Conservation (phyloP, 2,329 filamentous ascomycete genomes). For the Alternaria brassicae region DNA sequence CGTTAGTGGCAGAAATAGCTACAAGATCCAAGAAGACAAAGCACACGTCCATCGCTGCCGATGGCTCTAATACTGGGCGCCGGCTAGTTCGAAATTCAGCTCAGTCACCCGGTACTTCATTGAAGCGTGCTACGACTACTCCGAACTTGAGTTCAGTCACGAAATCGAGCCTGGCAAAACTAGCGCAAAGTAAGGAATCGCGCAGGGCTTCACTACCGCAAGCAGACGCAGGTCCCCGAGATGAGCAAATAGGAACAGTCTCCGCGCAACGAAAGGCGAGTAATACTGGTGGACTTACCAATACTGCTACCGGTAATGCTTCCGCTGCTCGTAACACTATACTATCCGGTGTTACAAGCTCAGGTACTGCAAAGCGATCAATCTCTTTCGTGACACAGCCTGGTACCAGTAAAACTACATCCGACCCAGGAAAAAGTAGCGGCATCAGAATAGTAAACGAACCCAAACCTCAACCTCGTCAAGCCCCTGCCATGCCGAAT, state of each 20-base stretch:
- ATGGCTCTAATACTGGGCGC: neutral
- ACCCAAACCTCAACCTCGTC: slow-evolving; percentile 18
- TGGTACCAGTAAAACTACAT: slow-evolving; percentile 3
- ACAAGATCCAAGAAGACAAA: slow-evolving; percentile 3
- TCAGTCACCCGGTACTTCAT: neutral
- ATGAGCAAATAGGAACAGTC: neutral
- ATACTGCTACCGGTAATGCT: neutral
- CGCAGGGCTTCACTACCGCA: neutral
- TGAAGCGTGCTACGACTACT: neutral
- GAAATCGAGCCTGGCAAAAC: neutral
- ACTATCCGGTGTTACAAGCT: neutral
- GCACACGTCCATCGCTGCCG: neutral
- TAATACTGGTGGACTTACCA: neutral
- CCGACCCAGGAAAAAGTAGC: slow-evolving; percentile 1
- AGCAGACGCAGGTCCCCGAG: neutral
- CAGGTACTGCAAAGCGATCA: neutral
- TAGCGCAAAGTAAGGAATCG: neutral
- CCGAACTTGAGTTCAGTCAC: neutral
- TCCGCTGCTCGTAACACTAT: neutral
- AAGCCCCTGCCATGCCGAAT: slow-evolving; percentile 15
- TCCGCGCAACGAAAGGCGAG: neutral
- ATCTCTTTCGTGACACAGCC: neutral
- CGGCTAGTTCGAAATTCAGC: neutral
- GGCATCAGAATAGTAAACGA: slow-evolving; percentile 40
- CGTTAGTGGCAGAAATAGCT: slow-evolving; percentile 11